Conservation (phyloP, 2,329 filamentous ascomycete species). For the Ceratocystis destructans region DNA sequence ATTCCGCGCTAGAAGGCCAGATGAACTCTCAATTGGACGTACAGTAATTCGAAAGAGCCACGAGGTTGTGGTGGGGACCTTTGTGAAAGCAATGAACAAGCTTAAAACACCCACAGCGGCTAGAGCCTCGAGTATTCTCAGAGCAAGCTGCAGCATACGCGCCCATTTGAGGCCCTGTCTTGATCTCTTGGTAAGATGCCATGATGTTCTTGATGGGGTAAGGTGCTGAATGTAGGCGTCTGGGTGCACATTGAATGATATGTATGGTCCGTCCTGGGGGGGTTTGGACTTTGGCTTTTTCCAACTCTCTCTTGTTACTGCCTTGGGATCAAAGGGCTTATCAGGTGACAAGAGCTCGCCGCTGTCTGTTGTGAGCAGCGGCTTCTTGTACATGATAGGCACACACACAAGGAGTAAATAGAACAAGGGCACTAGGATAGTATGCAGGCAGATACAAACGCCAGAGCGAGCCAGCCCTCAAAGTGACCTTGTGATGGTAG, state of each 20-base stretch:
- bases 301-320: constrained; percentile 67
- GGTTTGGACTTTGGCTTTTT: constrained; percentile 46
- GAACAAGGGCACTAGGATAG: neutral
- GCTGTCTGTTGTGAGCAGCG: constrained; percentile 12
- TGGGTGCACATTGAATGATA: constrained; percentile 75
- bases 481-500: neutral
- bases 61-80: constrained; percentile 47
- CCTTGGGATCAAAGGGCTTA: constrained; percentile 70
- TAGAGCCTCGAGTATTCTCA: constrained; percentile 54
- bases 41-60: constrained; percentile 71
- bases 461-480: neutral
- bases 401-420: neutral
- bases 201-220: constrained; percentile 43
- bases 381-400: constrained; percentile 13
- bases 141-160: constrained; percentile 52
- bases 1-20: neutral
- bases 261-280: constrained; percentile 59
- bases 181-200: constrained; percentile 52
- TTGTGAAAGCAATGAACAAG: constrained; percentile 62
- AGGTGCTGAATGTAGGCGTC: constrained; percentile 58
- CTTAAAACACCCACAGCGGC: constrained; percentile 58
- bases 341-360: constrained; percentile 30
- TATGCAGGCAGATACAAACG: neutral
- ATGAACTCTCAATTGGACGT: constrained; percentile 27
- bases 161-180: constrained; percentile 58